These are phyloP conservation scores for Schizochytrium sp. DNA, from an alignment of 108 stramenopile genomes.

Conservation along the genomic window DNA sequence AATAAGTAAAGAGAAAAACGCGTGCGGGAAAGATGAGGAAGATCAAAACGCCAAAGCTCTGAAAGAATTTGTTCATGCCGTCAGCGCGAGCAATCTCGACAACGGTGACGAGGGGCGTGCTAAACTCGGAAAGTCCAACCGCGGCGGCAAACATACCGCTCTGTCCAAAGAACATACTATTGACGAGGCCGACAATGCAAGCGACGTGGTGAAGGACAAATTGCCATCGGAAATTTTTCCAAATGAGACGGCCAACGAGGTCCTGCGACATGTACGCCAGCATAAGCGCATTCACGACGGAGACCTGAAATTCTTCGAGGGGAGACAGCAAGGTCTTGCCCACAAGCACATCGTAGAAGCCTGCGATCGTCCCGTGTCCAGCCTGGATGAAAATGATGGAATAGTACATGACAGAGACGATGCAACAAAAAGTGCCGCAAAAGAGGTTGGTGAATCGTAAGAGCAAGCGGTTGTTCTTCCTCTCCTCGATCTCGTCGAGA, in stretches of 20 bases:
- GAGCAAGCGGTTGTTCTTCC: not conserved
- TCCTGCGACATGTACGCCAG: not conserved
- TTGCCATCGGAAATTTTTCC: not conserved
- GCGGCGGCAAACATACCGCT: not conserved
- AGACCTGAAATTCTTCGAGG: not conserved
- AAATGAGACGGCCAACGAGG: not conserved
- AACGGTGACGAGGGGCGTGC: not conserved
- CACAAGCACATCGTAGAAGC: not conserved
- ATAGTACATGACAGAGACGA: not conserved
- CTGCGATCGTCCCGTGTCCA: not conserved
- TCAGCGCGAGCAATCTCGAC: not conserved
- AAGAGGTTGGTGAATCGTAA: not conserved
- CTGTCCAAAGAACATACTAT: not conserved
- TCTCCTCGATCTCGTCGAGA: not conserved
- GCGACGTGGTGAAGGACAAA: not conserved
- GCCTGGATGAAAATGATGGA: not conserved
- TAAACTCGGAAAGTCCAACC: not conserved
- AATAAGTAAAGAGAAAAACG: not conserved
- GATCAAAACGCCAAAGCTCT: not conserved
- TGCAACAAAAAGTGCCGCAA: not conserved
- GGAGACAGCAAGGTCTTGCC: not conserved
- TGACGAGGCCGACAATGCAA: not conserved
- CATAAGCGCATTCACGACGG: not conserved
- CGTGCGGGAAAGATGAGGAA: not conserved
- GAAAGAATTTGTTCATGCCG: not conserved